Conservation (phyloP, 768 basidiomycete species). For the Pulveroboletus sp. region DNA sequence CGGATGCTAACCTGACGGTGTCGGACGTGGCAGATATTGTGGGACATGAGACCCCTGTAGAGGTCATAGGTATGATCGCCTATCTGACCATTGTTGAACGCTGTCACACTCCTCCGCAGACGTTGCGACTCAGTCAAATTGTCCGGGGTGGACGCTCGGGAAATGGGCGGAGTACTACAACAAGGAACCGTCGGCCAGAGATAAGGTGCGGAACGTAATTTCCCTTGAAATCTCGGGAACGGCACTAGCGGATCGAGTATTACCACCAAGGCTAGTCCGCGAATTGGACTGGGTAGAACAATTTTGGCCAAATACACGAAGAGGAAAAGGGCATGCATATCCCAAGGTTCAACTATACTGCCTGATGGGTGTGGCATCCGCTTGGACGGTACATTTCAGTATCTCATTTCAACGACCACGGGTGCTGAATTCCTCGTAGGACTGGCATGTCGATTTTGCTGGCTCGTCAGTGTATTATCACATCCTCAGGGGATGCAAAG, state of each 20-base stretch:
- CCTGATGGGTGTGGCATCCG: conserved; percentile 88
- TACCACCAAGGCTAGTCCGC: conserved; percentile 78
- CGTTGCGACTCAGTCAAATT: conserved; percentile 81
- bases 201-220: conserved; percentile 93
- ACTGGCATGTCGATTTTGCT: conserved; percentile 98
- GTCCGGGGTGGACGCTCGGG: conserved; percentile 83
- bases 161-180: conserved; percentile 90
- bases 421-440: conserved; percentile 41
- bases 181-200: conserved; percentile 58
- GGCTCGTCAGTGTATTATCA: conserved; percentile 98
- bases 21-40: conserved; percentile 75
- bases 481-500: conserved; percentile 82
- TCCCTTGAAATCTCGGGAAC: conserved; percentile 92
- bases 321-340: conserved; percentile 66
- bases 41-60: conserved; percentile 73
- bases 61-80: conserved; percentile 75
- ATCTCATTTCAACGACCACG: neutral
- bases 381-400: conserved; percentile 79
- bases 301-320: conserved; percentile 82
- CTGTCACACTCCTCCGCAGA: conserved; percentile 40
- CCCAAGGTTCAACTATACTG: conserved; percentile 97
- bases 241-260: conserved; percentile 67
- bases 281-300: conserved; percentile 97
- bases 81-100: conserved; percentile 1
- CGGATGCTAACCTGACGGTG: conserved; percentile 63